Conservation (phyloP, 2,329 filamentous ascomycete species). For the Fusarium caatingaense region DNA sequence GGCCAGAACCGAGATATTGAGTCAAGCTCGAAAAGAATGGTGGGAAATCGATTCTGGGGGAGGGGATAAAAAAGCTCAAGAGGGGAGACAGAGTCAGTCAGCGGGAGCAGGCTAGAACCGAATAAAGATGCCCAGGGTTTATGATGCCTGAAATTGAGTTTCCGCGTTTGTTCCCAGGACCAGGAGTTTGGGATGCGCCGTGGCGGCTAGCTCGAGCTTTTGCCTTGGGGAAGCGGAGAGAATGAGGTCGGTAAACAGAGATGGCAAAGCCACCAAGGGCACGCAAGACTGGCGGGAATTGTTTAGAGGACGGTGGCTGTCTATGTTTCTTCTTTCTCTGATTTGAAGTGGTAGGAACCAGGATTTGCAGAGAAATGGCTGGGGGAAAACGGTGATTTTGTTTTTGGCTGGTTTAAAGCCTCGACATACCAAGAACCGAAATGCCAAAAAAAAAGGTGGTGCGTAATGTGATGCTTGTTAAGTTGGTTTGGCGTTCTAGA, state of each 20-base stretch:
- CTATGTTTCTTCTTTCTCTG: constrained; percentile 10
- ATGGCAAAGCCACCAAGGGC: constrained; percentile 23
- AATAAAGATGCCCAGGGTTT: constrained; percentile 35
- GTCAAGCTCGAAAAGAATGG: constrained; percentile 22
- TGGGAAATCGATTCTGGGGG: constrained; percentile 13
- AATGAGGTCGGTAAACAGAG: constrained; percentile 7
- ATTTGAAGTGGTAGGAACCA: constrained; percentile 4
- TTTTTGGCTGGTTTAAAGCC: constrained; percentile 19
- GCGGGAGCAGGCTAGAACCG: constrained; percentile 27
- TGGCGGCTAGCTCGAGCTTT: constrained; percentile 41
- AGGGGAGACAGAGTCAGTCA: constrained; percentile 22
- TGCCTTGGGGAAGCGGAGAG: constrained; percentile 39
- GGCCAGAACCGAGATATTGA: constrained; percentile 14
- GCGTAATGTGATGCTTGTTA: constrained; percentile 29
- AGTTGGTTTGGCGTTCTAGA: constrained; percentile 38
- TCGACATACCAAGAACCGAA: constrained; percentile 14
- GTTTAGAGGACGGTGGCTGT: constrained; percentile 21
- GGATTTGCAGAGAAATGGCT: background rate
- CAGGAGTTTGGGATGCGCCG: constrained; percentile 45
- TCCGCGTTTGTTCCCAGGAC: constrained; percentile 39
- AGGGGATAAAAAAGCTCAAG: constrained; percentile 27
- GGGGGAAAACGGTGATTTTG: constrained; percentile 22
- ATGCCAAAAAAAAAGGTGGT: constrained; percentile 31
- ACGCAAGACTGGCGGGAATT: background rate
- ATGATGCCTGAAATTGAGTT: constrained; percentile 46